Percentiles rank a stretch among this genome's conserved stretches.
Evolutionary conservation across 345 rosid genomes (phyloP).

Genomic region (Lumnitzera littorea): DNA sequence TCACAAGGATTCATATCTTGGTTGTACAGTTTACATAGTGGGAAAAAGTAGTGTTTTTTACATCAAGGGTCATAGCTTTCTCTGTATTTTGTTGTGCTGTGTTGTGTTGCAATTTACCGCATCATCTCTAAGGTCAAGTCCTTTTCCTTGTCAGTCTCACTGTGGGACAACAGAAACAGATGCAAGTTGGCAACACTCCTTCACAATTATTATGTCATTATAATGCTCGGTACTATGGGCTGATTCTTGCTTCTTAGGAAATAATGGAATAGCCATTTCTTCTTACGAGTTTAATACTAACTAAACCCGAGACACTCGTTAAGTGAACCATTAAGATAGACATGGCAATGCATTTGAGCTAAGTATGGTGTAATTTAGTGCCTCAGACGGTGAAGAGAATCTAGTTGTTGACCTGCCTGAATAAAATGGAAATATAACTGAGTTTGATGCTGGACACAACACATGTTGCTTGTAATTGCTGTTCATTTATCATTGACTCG

Average conservation of each 20-base stretch:
- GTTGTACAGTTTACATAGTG: slow-evolving; percentile 29
- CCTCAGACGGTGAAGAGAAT: not conserved
- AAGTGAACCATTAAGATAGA: too few species aligned
- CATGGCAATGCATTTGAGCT: not conserved
- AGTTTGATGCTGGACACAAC: not conserved
- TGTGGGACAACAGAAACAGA: slow-evolving; percentile 2
- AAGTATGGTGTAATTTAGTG: not conserved
- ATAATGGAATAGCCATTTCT: too few species aligned
- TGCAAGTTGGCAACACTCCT: slow-evolving; percentile 13
- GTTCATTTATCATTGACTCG: too few species aligned
- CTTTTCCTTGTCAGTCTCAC: slow-evolving; percentile 21
- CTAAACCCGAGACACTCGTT: too few species aligned
- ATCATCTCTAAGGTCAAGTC: slow-evolving; percentile 14
- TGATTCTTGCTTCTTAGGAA: too few species aligned
- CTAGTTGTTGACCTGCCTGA: slow-evolving; percentile 2
- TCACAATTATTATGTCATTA: not conserved
- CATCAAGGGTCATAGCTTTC: slow-evolving; percentile 8
- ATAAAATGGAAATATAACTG: not conserved
- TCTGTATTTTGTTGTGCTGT: not conserved
- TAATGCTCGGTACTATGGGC: too few species aligned
- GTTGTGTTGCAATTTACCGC: not conserved
- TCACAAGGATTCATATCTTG: slow-evolving; percentile 8
- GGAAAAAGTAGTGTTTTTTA: slow-evolving; percentile 7
- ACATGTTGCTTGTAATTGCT: not conserved
- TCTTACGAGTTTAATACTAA: too few species aligned